phyloP scores from a whole-genome alignment of 192 early-diverging fungal species.

The Cetraspora pellucida region DNA sequence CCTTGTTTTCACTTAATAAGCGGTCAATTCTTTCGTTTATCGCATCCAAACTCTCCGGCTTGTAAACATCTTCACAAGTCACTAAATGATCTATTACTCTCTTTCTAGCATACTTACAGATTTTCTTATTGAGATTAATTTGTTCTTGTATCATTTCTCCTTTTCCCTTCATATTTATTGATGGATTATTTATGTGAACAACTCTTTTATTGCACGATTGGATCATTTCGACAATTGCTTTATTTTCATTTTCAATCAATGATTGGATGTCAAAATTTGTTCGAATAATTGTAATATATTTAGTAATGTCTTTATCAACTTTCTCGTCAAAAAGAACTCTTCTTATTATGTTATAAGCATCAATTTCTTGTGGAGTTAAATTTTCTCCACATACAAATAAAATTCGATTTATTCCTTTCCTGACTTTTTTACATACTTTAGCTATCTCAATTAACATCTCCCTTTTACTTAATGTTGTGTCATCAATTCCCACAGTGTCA shows the following conservation, averaged over 20 bases:
- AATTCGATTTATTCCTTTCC: background rate
- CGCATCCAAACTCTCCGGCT: background rate
- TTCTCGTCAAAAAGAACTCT: background rate
- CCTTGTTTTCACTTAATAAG: background rate
- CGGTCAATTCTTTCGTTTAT: background rate
- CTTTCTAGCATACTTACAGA: background rate
- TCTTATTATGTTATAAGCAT: background rate
- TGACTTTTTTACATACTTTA: background rate
- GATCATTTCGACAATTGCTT: background rate
- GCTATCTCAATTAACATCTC: background rate
- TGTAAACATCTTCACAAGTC: background rate
- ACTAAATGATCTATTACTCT: background rate
- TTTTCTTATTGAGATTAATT: background rate
- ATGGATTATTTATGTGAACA: background rate
- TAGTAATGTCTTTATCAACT: background rate
- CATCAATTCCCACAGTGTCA: background rate
- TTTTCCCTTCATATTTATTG: background rate
- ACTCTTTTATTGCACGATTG: background rate
- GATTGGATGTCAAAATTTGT: background rate
- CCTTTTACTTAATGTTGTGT: background rate
- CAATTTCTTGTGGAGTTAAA: background rate
- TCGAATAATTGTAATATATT: background rate
- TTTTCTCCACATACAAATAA: background rate
- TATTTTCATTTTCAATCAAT: background rate
- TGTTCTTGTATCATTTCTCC: no score